phyloP scores from a whole-genome alignment of 331 rosid genomes.

The Spiraea crenata region DNA sequence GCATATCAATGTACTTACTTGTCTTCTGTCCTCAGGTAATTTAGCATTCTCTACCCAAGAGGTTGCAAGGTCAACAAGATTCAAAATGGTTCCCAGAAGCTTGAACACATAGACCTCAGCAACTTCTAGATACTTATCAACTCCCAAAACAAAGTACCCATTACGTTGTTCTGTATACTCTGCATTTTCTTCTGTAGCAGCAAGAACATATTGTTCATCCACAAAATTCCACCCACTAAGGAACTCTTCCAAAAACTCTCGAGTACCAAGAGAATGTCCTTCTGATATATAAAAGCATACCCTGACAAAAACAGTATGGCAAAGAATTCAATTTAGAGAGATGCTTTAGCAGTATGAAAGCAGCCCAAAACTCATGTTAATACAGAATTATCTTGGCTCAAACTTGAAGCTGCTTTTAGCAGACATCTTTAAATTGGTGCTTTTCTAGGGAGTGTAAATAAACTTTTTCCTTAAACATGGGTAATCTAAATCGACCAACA shows the following conservation, averaged over 20 bases:
- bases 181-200: slow-evolving; percentile 31
- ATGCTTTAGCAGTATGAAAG: not conserved
- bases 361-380: not conserved
- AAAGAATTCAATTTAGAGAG: not conserved
- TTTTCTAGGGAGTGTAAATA: not conserved
- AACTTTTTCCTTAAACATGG: not conserved
- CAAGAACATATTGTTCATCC: slow-evolving; percentile 45
- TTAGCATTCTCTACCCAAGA: slow-evolving; percentile 75
- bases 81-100: slow-evolving; percentile 42
- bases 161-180: slow-evolving; percentile 22
- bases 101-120: slow-evolving; percentile 60
- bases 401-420: not conserved
- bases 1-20: slow-evolving; percentile 41
- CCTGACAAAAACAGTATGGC: slow-evolving; percentile 40
- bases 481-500: not conserved
- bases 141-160: slow-evolving; percentile 36
- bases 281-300: slow-evolving; percentile 55
- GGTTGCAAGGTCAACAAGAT: slow-evolving; percentile 53
- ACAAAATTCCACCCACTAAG: slow-evolving; percentile 65
- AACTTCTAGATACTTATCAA: slow-evolving; percentile 59
- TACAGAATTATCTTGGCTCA: not conserved
- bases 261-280: slow-evolving; percentile 40
- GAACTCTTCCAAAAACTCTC: slow-evolving; percentile 57
- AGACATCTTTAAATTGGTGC: not conserved
- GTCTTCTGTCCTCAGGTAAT: slow-evolving; percentile 62